Evolutionary conservation across 1,139 yeast species (phyloP).

Genomic region (Yamadazyma kanchanaburiensis): DNA sequence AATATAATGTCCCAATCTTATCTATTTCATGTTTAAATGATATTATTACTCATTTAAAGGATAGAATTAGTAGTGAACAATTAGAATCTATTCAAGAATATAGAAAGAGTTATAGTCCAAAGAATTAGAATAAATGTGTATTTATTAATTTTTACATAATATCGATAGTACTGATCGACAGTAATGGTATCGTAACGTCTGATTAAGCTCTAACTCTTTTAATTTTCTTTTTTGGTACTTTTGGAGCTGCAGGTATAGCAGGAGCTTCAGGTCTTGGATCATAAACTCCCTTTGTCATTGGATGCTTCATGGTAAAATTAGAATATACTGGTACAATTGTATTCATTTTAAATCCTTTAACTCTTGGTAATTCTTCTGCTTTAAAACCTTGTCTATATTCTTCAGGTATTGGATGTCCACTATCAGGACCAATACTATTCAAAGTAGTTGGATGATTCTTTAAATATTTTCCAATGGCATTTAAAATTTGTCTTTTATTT

Average conservation of each 20-base stretch:
- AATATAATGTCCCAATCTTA: constrained; percentile 76
- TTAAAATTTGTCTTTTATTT: constrained; percentile 67
- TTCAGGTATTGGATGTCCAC: constrained; percentile 59
- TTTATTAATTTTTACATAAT: too few species aligned
- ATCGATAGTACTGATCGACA: too few species aligned
- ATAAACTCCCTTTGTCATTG: constrained; percentile 72
- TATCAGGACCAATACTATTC: constrained; percentile 49
- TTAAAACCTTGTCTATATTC: constrained; percentile 51
- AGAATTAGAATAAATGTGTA: constrained; percentile 8
- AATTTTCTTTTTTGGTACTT: constrained; percentile 50
- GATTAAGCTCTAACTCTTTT: constrained; percentile 47
- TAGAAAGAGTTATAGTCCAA: constrained; percentile 51
- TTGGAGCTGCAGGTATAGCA: constrained; percentile 35
- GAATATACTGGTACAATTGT: constrained; percentile 84
- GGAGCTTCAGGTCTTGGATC: constrained; percentile 50
- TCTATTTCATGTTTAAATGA: constrained; percentile 77
- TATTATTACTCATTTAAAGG: constrained; percentile 60
- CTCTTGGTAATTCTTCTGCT: constrained; percentile 67
- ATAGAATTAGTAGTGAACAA: constrained; percentile 53
- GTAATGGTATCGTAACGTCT: too few species aligned
- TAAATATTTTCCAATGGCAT: constrained; percentile 60
- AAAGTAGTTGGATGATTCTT: constrained; percentile 68
- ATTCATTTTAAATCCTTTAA: constrained; percentile 82
- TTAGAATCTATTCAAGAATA: constrained; percentile 56
- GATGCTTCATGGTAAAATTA: constrained; percentile 76